Base-by-base conservation (phyloP, 1,284 basidiomycete species). In the Ceratobasidium sp. region DNA sequence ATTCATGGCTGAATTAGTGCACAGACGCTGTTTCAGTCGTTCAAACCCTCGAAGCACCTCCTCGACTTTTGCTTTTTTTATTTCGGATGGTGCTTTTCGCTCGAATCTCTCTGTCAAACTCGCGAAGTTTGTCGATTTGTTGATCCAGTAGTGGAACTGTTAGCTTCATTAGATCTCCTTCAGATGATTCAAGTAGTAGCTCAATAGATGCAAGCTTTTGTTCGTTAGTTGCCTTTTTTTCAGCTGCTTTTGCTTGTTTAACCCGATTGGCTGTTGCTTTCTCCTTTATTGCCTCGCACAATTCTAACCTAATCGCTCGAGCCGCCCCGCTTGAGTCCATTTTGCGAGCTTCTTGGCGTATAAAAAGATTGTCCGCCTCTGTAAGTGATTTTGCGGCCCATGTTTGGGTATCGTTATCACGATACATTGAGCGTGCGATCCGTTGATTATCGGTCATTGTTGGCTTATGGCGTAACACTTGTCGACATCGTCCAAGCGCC, bases 91-190 rank as follows among this genome's bases (percentile, higher is more conserved):
- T n/a, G n/a, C n/a, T n/a, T n/a, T n/a, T n/a, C n/a, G n/a, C n/a
- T n/a, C n/a, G n/a, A n/a, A n/a, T n/a, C n/a, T n/a, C n/a, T n/a
- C n/a, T 50, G 47, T 23, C 26, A 21, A 50, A 21, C 18, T 18
- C 47, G n/a, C 47, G n/a, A 18, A 55, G 52, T 30, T 55, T 55
- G 26, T 55, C 23, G 52, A 55, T 55, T 30, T 55, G 52, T 28
- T 30, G 5, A 26, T 55, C 52, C 5, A 55, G 26, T 21, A 28
- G 23, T 18, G 6, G 16, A 18, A 55, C 52, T 30, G 26, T 55
- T 30, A 55, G 26, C 26, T 21, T 55, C 4, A 18, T 16, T 5
- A 55, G 52, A 30, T 55, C 26, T 6, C 32, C 23, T 21, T 55
- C 26, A 14, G 7, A 28, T 18, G 52, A 21, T 28, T 55, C 52